Evolutionary conservation across 352 stramenopile species (phyloP).

Genomic region (Phytophthora constricta): DNA sequence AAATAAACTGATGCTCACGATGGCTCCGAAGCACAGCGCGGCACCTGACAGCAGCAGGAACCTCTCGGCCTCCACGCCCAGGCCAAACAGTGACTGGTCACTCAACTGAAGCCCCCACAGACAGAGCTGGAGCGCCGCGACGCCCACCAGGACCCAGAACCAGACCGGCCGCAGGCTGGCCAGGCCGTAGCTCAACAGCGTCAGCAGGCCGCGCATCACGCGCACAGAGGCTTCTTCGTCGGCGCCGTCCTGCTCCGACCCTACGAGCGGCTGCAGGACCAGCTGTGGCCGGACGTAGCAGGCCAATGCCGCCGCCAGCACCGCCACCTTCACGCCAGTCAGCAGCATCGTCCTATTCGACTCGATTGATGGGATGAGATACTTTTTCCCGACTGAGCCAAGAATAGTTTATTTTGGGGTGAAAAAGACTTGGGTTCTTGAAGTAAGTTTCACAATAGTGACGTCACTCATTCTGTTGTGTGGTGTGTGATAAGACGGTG

Average conservation of each 20-base stretch:
- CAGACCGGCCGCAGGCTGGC: slow-evolving; percentile 47
- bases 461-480: too few relatives aligned
- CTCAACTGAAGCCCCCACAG: slow-evolving; percentile 59
- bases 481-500: too few relatives aligned
- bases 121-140: slow-evolving; percentile 62
- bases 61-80: slow-evolving; percentile 57
- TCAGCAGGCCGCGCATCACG: slow-evolving; percentile 64
- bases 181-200: slow-evolving; percentile 58
- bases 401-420: slow-evolving; percentile 25
- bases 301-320: slow-evolving; percentile 49
- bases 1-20: slow-evolving; percentile 63
- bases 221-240: slow-evolving; percentile 56
- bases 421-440: neutral
- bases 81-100: slow-evolving; percentile 38
- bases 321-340: slow-evolving; percentile 45
- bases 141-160: slow-evolving; percentile 47
- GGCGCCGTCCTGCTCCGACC: slow-evolving; percentile 26
- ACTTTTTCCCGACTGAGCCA: neutral
- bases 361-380: neutral
- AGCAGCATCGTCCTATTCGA: slow-evolving; percentile 22
- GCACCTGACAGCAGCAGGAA: slow-evolving; percentile 48
- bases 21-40: slow-evolving; percentile 50
- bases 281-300: slow-evolving; percentile 61
- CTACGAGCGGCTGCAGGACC: slow-evolving; percentile 43
- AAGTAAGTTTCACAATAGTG: neutral